Conservation (phyloP, 1,284 basidiomycete species). For the Apiotrichum sp. region DNA sequence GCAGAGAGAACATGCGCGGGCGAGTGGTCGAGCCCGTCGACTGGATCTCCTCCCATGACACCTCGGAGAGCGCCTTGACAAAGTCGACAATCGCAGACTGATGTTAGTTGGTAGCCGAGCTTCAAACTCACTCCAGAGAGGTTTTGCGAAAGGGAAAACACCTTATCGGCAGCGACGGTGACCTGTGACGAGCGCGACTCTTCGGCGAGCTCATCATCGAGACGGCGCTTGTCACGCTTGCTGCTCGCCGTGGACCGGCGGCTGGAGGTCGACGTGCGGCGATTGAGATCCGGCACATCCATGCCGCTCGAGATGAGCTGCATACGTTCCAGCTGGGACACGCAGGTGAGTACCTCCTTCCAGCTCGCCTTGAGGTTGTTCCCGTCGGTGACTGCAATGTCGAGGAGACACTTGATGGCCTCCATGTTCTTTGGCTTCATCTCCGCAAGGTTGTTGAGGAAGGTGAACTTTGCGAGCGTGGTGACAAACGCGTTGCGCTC, state of each 20-base stretch:
- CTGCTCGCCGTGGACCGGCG: conserved; percentile 7
- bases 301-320: conserved; percentile 84
- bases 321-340: conserved; percentile 96
- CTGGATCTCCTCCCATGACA: conserved; percentile 99
- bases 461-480: conserved; percentile 95
- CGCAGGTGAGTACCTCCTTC: conserved; percentile 90
- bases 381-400: conserved; percentile 87
- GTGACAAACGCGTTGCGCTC: conserved; percentile 95
- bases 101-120: background rate
- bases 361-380: conserved; percentile 92
- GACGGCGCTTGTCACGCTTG: conserved; percentile 14
- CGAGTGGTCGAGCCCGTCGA: conserved; percentile 88
- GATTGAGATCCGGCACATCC: conserved; percentile 69
- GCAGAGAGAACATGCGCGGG: conserved; percentile 92
- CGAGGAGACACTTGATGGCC: conserved; percentile 87
- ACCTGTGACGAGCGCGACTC: conserved; percentile 97
- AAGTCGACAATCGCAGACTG: conserved; percentile 98
- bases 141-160: conserved; percentile 92
- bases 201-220: conserved; percentile 86
- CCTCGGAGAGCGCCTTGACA: conserved; percentile 89
- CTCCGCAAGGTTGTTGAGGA: conserved; percentile 90
- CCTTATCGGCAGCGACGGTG: conserved; percentile 97
- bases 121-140: conserved; percentile 71
- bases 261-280: conserved; percentile 11
- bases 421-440: conserved; percentile 99